Base-by-base conservation (phyloP, 176 grass and related monocot species). In the Eragrostis curvula region DNA sequence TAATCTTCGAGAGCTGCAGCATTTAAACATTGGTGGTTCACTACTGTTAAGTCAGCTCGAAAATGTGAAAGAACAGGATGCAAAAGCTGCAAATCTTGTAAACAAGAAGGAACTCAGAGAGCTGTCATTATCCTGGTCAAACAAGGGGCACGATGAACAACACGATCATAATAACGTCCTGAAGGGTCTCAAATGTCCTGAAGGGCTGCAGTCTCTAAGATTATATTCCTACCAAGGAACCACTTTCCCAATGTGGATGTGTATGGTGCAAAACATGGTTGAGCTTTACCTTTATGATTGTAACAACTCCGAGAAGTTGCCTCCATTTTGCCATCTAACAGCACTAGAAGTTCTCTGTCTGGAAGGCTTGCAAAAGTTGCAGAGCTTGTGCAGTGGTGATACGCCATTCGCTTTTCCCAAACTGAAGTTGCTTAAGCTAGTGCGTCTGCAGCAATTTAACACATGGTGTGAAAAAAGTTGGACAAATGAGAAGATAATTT, bases 131-230 rank as follows among this genome's bases (percentile, higher is more conserved):
- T 9, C 0, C 18, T 81, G 79, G 79, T 23, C 10, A 5, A 0
- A 0, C 1, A 0, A 10, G 11, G 10, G 5, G 9, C 3, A 3
- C 0, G 28, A 73, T 1, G 0, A 13, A 13, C 49, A n/a, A 21
- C 5, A 30, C 29, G 3, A 8, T 44, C n/a, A 29, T 12, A 7
- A 29, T 12, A 7, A 59, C 40, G 79, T 81, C 5, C 25, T 81
- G 0, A 25, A 48, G 25, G 12, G 18, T 11, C 68, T 81, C 0
- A 10, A 46, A 60, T 49, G 51, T 4, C 24, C 29, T 71, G 41
- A 45, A 11, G 27, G 5, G 11, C 79, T 81, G 41, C 41, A 13
- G 24, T 3, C 29, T 59, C 17, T 81, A 8, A 60, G 1, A 24
- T 58, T 81, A 30, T 9, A 57, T 57, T n/a, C 53, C 53, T 57